Percentiles rank a stretch among this genome's conserved stretches.
Evolutionary conservation across 345 rosid species (phyloP).

Genomic region (Populus simonii): DNA sequence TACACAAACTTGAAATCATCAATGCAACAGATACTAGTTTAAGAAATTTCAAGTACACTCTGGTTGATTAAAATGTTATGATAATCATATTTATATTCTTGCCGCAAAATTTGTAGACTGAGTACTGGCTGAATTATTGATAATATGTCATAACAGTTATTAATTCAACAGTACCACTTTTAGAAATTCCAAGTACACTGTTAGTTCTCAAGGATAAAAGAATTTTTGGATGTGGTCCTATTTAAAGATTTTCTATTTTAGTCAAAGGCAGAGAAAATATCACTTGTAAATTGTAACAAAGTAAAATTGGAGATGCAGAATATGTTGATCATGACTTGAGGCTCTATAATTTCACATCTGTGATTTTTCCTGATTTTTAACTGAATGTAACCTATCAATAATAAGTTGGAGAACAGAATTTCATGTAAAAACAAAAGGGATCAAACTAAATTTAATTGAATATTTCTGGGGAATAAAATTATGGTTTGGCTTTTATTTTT

Average conservation of each 20-base stretch:
- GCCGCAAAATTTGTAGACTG: not conserved
- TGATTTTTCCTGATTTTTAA: not conserved
- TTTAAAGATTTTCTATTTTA: not conserved
- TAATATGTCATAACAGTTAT: not conserved
- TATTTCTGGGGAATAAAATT: not conserved
- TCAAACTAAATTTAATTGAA: not conserved
- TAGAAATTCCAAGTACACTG: not conserved
- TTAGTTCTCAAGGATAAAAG: not conserved
- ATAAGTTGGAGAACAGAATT: not conserved
- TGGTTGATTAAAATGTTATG: not conserved
- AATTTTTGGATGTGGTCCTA: not conserved
- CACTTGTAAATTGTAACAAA: not conserved
- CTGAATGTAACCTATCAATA: not conserved
- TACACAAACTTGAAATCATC: not conserved
- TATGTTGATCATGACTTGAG: not conserved
- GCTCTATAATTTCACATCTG: not conserved
- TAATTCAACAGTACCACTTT: not conserved
- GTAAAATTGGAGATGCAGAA: not conserved
- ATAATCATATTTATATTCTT: not conserved
- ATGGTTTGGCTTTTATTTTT: not conserved
- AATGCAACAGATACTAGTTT: not conserved
- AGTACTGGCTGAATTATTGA: not conserved
- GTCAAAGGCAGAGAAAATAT: not conserved
- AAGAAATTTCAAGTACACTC: not conserved
- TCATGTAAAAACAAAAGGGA: not conserved